Percentiles rank a stretch among this genome's conserved stretches.
Conservation (phyloP, 2,329 filamentous ascomycete species). For the Gremmenia infestans region DNA sequence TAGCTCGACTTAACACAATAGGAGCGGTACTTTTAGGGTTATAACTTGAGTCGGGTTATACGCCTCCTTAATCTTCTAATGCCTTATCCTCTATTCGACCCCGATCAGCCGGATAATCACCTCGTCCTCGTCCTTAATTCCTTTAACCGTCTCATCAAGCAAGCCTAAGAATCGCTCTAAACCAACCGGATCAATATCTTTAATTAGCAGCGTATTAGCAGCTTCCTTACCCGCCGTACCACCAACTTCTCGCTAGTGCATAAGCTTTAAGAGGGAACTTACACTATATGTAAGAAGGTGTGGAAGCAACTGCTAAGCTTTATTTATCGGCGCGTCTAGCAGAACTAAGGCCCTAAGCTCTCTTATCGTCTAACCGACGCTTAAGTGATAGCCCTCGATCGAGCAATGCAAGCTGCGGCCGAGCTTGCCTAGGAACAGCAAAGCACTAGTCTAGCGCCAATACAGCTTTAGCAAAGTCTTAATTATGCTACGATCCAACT, state of each 20-base stretch:
- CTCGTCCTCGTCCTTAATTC: slow-evolving; percentile 5
- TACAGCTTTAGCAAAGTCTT: neutral
- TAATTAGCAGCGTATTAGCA: slow-evolving; percentile 10
- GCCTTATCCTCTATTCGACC: neutral
- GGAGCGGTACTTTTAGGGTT: slow-evolving; percentile 1
- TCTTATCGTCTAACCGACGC: neutral
- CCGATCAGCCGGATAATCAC: neutral
- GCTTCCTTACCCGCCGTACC: slow-evolving; percentile 2
- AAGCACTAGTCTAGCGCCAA: neutral
- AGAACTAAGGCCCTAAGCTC: neutral
- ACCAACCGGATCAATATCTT: slow-evolving; percentile 10
- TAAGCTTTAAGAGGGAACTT: slow-evolving; percentile 7
- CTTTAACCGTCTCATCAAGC: slow-evolving; percentile 8
- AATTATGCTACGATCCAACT: slow-evolving; percentile 5
- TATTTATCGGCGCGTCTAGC: slow-evolving; percentile 5
- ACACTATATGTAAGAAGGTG: slow-evolving; percentile 8
- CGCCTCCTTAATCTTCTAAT: neutral
- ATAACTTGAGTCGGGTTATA: neutral
- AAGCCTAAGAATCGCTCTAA: slow-evolving; percentile 2
- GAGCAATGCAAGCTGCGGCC: neutral
- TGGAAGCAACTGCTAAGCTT: slow-evolving; percentile 13
- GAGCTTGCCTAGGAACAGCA: neutral
- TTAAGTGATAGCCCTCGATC: slow-evolving; percentile 1
- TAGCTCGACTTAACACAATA: slow-evolving; percentile 6
- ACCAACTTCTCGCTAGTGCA: neutral